Evolutionary conservation across 2,329 filamentous ascomycete species (phyloP).

Genomic region (Sphaceloma murrayae): DNA sequence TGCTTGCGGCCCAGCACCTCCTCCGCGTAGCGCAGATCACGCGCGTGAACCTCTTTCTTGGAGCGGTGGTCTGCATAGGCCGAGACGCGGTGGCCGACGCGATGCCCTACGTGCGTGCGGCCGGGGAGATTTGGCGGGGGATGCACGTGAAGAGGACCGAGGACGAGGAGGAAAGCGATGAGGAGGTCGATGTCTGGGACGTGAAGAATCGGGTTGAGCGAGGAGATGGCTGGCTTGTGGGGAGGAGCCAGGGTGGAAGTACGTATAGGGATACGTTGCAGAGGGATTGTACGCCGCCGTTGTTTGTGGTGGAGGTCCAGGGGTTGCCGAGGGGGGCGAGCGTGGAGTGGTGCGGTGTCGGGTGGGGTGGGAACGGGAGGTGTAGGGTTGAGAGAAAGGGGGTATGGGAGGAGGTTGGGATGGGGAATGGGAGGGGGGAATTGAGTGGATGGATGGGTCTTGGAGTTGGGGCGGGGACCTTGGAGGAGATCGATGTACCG

Average conservation of each 20-base stretch:
- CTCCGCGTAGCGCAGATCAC: constrained; percentile 70
- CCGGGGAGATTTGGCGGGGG: constrained; percentile 36
- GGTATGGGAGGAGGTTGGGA: neutral
- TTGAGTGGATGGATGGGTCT: constrained; percentile 6
- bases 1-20: constrained; percentile 77
- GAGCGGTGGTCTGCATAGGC: constrained; percentile 65
- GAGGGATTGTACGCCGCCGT: constrained; percentile 43
- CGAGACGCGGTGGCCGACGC: constrained; percentile 30
- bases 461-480: neutral
- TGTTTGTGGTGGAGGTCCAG: constrained; percentile 67
- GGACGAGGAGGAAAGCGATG: constrained; percentile 40
- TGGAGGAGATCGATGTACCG: neutral
- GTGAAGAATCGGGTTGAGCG: constrained; percentile 40
- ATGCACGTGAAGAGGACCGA: constrained; percentile 25
- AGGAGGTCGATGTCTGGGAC: constrained; percentile 58
- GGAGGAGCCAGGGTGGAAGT: constrained; percentile 27
- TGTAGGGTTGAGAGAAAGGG: neutral
- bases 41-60: constrained; percentile 64
- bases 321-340: constrained; percentile 62
- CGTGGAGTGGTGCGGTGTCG: constrained; percentile 60
- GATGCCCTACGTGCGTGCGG: constrained; percentile 19
- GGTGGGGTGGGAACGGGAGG: constrained; percentile 7
- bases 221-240: constrained; percentile 5
- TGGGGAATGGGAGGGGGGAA: neutral
- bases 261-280: constrained; percentile 24